Evolutionary conservation across 176 grass and related monocot species (phyloP), one percentile per base, ranked within the genome.

Genomic region (Alopecurus myosuroides): DNA sequence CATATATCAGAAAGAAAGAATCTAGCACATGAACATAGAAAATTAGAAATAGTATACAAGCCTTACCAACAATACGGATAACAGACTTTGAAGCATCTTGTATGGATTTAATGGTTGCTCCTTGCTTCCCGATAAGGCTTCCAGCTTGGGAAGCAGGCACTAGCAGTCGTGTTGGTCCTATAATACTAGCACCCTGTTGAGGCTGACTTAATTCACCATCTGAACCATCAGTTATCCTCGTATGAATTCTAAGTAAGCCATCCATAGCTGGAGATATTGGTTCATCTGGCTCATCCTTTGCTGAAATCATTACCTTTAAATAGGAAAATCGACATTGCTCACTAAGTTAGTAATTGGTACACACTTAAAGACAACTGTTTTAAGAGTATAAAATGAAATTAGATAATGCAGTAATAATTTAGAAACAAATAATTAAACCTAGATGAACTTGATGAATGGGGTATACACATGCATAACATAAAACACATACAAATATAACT

Each of bases 81-180:
- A 62, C 41, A 1, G 83, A 87, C 60, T 88, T 89, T 31, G 93
- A 95, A 71, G 91, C 84, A 78, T 98, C 95, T 81, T 98, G 95
- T 45, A 98, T 98, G 41, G 86, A 88, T 87, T 98, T 98, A 80
- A 98, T 98, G 14, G 93, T 98, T 51, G 91, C 80, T 82, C 93
- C 95, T 50, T 95, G 95, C 83, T 98, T 98, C 71, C 95, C 95
- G 71, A 98, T 98, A 77, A 98, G 91, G 52, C 89, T 93, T 65
- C 92, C 93, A 71, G 91, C 95, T 86, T 98, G 95, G 14, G 93
- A 85, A 86, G 91, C 89, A 74, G 89, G 90, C 72, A 98, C 95
- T 46, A 98, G 93, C 55, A 98, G 77, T 73, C 95, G 87, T 80
- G 95, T 98, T 58, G 88, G 87, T 81, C 75, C 74, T 63, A 83